A percentile compares a stretch with the other conserved stretches of the same genome.
Conservation (phyloP, 2,329 filamentous ascomycete species). For the Ophiosphaerella herpotricha region DNA sequence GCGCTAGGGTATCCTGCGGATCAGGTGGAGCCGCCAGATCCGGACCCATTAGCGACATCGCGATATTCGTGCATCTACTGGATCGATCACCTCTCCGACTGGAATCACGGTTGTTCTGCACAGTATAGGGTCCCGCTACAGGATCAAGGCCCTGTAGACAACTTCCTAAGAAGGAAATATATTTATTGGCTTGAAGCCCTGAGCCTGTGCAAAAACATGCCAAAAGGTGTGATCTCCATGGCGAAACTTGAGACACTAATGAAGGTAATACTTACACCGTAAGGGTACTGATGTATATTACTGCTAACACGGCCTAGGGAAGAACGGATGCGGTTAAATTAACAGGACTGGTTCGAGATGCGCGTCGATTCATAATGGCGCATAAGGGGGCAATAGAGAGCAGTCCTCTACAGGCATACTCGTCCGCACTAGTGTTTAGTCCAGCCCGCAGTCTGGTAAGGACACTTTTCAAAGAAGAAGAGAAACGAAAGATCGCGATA, state of each 20-base stretch:
- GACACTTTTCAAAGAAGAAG: conserved; percentile 15
- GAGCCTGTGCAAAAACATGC: conserved; percentile 9
- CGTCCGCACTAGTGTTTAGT: conserved; percentile 26
- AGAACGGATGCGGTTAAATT: neutral
- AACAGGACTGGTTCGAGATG: conserved; percentile 13
- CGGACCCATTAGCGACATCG: conserved; percentile 30
- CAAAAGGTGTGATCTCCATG: conserved; percentile 9
- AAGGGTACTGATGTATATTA: neutral
- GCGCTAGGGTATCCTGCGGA: conserved; percentile 17
- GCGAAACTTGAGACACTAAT: conserved; percentile 4
- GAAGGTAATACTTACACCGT: neutral
- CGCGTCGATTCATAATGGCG: conserved; percentile 25
- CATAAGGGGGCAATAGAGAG: conserved; percentile 21
- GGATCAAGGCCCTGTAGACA: conserved; percentile 2
- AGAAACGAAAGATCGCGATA: conserved; percentile 13
- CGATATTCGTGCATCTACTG: conserved; percentile 40
- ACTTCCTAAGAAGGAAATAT: conserved; percentile 8
- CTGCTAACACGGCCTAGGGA: no score
- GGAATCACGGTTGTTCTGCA: conserved; percentile 1
- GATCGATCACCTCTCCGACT: conserved; percentile 38
- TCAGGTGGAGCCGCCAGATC: conserved; percentile 21
- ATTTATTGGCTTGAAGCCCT: conserved; percentile 4
- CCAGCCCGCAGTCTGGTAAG: conserved; percentile 19
- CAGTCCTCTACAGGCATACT: conserved; percentile 29
- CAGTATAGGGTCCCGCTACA: neutral